Base-by-base conservation (phyloP, 805 yeast species). In the Candida boidinii region DNA sequence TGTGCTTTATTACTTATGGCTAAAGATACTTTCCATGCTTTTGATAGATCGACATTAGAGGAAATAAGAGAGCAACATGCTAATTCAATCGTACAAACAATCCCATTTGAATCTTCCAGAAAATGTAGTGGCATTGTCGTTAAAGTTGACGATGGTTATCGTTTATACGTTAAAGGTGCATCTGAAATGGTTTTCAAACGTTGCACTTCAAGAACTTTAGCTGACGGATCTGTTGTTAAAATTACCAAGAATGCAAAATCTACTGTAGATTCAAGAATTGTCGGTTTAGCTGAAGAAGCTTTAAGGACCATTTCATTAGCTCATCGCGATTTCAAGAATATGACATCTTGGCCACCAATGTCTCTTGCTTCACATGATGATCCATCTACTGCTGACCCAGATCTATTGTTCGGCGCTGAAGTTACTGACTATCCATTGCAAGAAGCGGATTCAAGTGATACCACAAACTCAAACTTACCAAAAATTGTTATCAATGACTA, bases 101-200 rank as follows among this genome's bases (percentile, higher is more conserved):
- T 88, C 35, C 96, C 98, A 1, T 92, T 92, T 53, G 97, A 92
- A 60, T 83, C 95, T 38, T 68, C 84, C 4, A 70, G 94, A 48
- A 92, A 92, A 62, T 92, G 95, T 90, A 85, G 94, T 48, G 95
- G 92, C 27, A 58, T 86, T 15, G 78, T 87, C 5, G 67, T 79
- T 32, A 44, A 44, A 29, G 55, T 60, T 11, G 66, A 66, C 8
- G 64, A 62, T 13, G 46, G 64, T 1, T 79, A 57, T 53, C 68
- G 92, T 36, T 61, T 86, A 34, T 79, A 71, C 41, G 62, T 84
- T 37, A 92, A 92, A 61, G 98, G 99, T 41, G 98, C 98, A 2
- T 88, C 96, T 1, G 99, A 92, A 58, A 72, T 92, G 39, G 70
- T 92, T 11, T 67, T 82, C 41, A 64, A 67, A 16, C 62, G 70